These are phyloP conservation scores for Usnea hakonensis DNA, from an alignment of 495 filamentous ascomycete species.

Conservation along the genomic window DNA sequence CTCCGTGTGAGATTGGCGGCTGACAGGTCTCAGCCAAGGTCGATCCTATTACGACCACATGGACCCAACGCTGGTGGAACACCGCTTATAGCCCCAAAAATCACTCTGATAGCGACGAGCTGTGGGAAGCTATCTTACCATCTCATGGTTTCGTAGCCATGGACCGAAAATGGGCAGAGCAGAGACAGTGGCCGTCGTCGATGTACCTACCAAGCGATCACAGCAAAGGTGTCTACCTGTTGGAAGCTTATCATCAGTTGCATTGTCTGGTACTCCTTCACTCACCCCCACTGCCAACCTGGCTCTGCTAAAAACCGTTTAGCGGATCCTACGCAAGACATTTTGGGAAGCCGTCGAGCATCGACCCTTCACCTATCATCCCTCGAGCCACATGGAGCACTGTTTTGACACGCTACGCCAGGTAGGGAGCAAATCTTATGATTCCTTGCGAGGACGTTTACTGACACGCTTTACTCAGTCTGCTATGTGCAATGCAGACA, in stretches of 20 bases:
- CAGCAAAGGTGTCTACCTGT: constrained; percentile 19
- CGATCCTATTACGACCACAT: constrained; percentile 1
- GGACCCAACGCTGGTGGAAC: constrained; percentile 9
- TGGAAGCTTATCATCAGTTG: constrained; percentile 26
- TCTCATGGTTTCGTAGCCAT: constrained; percentile 24
- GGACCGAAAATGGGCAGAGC: constrained; percentile 17
- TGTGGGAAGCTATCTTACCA: constrained; percentile 22
- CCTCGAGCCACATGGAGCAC: constrained; percentile 11
- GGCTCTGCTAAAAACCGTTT: background rate
- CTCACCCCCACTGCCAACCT: background rate
- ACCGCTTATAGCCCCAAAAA: constrained; percentile 14
- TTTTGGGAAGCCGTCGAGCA: constrained; percentile 16
- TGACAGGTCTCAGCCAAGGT: background rate
- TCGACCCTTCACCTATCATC: background rate
- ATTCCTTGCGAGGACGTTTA: background rate
- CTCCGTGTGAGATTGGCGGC: background rate
- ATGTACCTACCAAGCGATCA: constrained; percentile 18
- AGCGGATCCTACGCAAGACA: constrained; percentile 18
- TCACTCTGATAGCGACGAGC: constrained; percentile 11
- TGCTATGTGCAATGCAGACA: constrained; percentile 16
- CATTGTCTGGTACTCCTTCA: constrained; percentile 20
- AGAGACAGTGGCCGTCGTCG: constrained; percentile 9
- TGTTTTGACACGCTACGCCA: constrained; percentile 22
- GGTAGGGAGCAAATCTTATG: background rate
- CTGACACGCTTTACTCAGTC: constrained; percentile 9